Conservation (phyloP, 2,329 filamentous ascomycete species). For the Phaeosphaeriaceae sp. region DNA sequence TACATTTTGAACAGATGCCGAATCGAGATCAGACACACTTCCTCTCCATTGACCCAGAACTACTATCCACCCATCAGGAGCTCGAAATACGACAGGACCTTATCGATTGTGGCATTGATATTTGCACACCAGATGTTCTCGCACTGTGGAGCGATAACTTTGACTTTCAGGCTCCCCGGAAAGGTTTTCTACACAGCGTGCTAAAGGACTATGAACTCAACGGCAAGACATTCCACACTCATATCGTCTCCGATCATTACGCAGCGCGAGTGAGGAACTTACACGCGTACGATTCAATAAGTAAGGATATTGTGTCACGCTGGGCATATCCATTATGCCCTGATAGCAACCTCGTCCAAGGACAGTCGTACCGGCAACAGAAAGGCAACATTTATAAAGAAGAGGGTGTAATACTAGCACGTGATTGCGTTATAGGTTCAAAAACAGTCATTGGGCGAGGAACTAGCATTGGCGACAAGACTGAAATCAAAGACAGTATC, state of each 20-base stretch:
- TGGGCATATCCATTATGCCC: constrained; percentile 91
- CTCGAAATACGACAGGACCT: constrained; percentile 86
- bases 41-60: constrained; percentile 75
- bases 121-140: constrained; percentile 94
- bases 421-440: constrained; percentile 72
- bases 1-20: constrained; percentile 93
- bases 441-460: constrained; percentile 77
- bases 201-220: constrained; percentile 97
- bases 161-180: constrained; percentile 88
- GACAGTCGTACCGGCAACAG: constrained; percentile 75
- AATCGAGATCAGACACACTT: constrained; percentile 69
- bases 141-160: constrained; percentile 98
- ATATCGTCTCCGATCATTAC: constrained; percentile 83
- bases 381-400: constrained; percentile 79
- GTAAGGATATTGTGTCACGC: constrained; percentile 80
- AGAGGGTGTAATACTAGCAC: constrained; percentile 74
- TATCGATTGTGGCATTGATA: constrained; percentile 94
- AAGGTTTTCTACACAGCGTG: constrained; percentile 89
- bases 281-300: constrained; percentile 87
- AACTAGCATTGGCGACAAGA: constrained; percentile 76
- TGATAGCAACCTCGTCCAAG: constrained; percentile 81
- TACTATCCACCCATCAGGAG: constrained; percentile 76
- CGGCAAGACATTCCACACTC: constrained; percentile 93
- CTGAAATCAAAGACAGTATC: constrained; percentile 73
- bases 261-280: constrained; percentile 85